Evolutionary conservation across 2,329 filamentous ascomycete genomes (phyloP), one percentile per base, ranked within the genome.

Genomic region (Penicillium brasilianum): DNA sequence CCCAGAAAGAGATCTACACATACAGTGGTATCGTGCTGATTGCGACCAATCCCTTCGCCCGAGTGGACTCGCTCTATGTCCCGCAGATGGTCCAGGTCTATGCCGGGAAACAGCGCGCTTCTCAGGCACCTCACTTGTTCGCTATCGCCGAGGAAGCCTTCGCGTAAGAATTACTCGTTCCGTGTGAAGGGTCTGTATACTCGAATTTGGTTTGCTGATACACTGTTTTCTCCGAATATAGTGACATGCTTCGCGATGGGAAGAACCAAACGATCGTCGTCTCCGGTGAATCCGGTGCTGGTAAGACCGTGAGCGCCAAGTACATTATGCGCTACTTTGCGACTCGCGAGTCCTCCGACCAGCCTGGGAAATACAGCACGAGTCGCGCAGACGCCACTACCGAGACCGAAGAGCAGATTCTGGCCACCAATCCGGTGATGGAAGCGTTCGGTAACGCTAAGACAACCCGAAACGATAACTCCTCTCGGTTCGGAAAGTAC

Each of bases 281-380:
- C n/a, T 99, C 95, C 37, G 95, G 95, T 77, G 95, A 99, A 80
- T 99, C 95, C 57, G 95, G 95, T 86, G 95, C 95, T 66, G 95
- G 95, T 74, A 99, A 99, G 83, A 99, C 95, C 5, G 95, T 99
- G 77, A 98, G 94, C 80, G 95, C 95, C 71, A 99, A 99, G 82
- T 98, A 99, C 81, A 98, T 99, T 77, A 99, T 99, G 95, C 88
- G 95, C 73, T 99, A 99, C 82, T 99, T 99, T 79, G 95, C 95
- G 65, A 99, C 95, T 46, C 89, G 95, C 86, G 95, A 97, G 79
- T 90, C 93, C 8, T 93, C 95, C 58, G 92, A 96, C 72, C 91
- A 93, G 76, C 90, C 92, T 16, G 89, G 90, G 52, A 89, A 88
- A 66, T 88, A 91, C 71, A 84, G 84, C 57, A 95, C 92, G 79